Base-by-base conservation (phyloP, 495 filamentous ascomycete species). In the Penicillium robsamsonii region DNA sequence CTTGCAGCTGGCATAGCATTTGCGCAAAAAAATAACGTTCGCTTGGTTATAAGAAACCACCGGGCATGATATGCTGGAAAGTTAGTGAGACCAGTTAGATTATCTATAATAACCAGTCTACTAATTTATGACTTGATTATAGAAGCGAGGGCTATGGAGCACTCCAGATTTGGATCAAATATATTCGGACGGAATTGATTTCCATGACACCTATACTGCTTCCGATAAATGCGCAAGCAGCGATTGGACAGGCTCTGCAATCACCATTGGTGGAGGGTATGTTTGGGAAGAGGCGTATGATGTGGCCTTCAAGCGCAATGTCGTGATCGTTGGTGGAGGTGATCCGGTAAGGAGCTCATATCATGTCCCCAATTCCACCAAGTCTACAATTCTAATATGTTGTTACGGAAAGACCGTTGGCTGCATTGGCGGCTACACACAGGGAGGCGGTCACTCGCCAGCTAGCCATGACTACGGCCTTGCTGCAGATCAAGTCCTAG, bases 1-100 rank as follows among this genome's bases (percentile, higher is more conserved):
- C 38, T 73, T 11, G 56, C 56, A 2, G 59, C 57, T 11, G 70
- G 63, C 7, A 65, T 84, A 45, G 65, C 71, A 24, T 84, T 79
- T 56, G 82, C 83, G 0, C 64, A 71, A 12, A 53, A 77, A 29
- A 73, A 81, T 46, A 83, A 82, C 61, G 63, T 87, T 18, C 76
- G 83, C 3, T 58, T 87, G 17, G 72, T 85, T 11, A 73, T 87
- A 17, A 81, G 79, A 29, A 86, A 86, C 58, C 58, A 87, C 83
- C 0, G 85, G 84, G 1, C 66, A 72, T 59, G 68, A 79, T 38
- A 50, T 67, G 77, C 68, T 56, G 79, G 12, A 66, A 73, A 33
- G 61, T 79, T 29, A 70, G 80, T 60, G 77, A 17, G 0, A 41
- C 13, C 5, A 41, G n/a, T 7, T 27, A 4, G 25, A 76, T 54